Base-by-base conservation (phyloP, 2,329 filamentous ascomycete species). In the Pyricularia sp. region DNA sequence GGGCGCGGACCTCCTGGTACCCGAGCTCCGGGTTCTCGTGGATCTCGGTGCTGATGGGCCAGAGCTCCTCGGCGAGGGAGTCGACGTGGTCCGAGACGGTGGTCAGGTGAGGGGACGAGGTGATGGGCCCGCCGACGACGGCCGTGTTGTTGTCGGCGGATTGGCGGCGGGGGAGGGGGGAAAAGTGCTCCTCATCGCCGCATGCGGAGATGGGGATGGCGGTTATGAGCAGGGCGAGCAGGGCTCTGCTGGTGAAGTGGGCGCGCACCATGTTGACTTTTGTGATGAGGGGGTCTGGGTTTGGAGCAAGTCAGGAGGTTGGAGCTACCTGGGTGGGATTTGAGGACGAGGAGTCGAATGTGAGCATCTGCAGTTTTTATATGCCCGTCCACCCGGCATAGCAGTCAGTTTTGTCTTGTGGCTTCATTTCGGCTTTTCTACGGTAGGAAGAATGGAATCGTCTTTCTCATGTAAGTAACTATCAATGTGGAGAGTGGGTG, bases 11-110 rank as follows among this genome's bases (percentile, higher is more conserved):
- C 70, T 85, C 83, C 61, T 83, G 71, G 71, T 79, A 85, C 0
- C 78, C 80, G 1, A 83, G 74, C 71, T 85, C 83, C 0, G 83
- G 83, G 68, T 85, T 81, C 64, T 83, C 81, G 72, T 83, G 82
- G 26, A 86, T 83, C 69, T 80, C 80, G 58, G 82, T 80, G 74
- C 81, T 84, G 69, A 85, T 75, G 4, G 75, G 75, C 74, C 82
- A 81, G n/a, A 85, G 73, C 2, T 74, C 74, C 10, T 76, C 72
- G 26, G 77, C 79, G 17, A 82, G 75, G 11, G 70, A 73, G 61
- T 84, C 77, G 50, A 82, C 71, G 67, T 77, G 77, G 25, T 76
- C 69, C 68, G 79, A 77, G 67, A 83, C 81, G 17, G 79, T 74
- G 64, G 67, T 58, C 23, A 79, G 73, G 71, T 77, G 75, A 14